Percentiles rank a stretch among this genome's conserved stretches.
Conservation (phyloP, 169 alveolate genomes). For the Plasmodium vivax region DNA sequence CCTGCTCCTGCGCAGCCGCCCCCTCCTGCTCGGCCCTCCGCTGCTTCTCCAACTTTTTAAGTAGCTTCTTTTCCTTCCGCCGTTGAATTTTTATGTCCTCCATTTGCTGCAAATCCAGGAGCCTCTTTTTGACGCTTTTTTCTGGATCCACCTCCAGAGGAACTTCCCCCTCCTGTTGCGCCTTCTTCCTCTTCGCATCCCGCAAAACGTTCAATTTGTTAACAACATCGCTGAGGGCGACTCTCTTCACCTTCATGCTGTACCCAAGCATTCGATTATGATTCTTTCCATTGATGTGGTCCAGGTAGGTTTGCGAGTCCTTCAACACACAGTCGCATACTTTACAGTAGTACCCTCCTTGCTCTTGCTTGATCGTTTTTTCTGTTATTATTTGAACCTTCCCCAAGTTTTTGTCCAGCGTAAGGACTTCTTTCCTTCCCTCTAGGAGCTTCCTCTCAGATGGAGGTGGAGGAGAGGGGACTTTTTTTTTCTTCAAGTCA, state of each 20-base stretch:
- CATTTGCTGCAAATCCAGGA: conserved; percentile 19
- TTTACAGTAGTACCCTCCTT: conserved; percentile 90
- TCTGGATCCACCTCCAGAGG: conserved; percentile 33
- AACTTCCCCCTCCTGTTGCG: background rate
- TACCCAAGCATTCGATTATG: conserved; percentile 93
- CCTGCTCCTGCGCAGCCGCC: background rate
- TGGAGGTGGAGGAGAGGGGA: conserved; percentile 75
- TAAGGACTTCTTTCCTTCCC: conserved; percentile 81
- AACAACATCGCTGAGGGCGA: conserved; percentile 86
- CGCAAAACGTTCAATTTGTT: conserved; percentile 82
- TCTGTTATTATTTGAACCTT: conserved; percentile 82
- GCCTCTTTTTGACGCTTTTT: conserved; percentile 19
- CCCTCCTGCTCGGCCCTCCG: conserved; percentile 11
- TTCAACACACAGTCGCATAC: conserved; percentile 89
- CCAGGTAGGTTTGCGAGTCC: conserved; percentile 92
- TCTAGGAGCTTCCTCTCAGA: conserved; percentile 85
- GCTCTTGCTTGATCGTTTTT: conserved; percentile 88
- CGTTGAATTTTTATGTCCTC: conserved; percentile 38
- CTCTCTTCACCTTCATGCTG: conserved; percentile 94
- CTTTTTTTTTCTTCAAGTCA: conserved; percentile 72
- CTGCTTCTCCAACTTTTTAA: conserved; percentile 56
- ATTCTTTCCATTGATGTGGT: conserved; percentile 93
- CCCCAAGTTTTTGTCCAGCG: conserved; percentile 86
- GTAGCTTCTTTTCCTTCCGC: conserved; percentile 59
- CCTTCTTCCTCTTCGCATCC: conserved; percentile 72